Evolutionary conservation across 306 rosid genomes (phyloP).

Genomic region (Corylus americana): DNA sequence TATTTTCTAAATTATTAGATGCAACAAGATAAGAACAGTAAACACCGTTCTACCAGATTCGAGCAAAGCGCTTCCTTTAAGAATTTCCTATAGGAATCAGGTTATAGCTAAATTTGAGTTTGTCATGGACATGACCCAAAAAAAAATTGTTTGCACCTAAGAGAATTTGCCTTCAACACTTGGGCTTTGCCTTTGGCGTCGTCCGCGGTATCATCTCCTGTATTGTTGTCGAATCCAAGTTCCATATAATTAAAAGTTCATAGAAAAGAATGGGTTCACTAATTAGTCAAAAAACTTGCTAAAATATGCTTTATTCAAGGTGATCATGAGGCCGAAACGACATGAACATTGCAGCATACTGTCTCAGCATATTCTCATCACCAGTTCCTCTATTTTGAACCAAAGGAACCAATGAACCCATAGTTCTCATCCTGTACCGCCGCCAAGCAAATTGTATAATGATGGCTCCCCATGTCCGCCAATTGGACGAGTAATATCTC

Average conservation of each 20-base stretch:
- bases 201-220: too few relatives aligned
- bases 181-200: too few relatives aligned
- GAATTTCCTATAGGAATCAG: too few relatives aligned
- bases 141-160: too few relatives aligned
- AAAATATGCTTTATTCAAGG: constrained; percentile 16
- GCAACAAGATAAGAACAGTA: too few relatives aligned
- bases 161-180: too few relatives aligned
- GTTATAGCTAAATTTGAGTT: too few relatives aligned
- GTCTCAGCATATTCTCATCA: constrained; percentile 17
- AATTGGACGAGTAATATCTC: constrained; percentile 44
- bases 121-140: too few relatives aligned
- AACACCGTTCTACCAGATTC: too few relatives aligned
- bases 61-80: too few relatives aligned
- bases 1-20: too few relatives aligned
- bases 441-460: constrained; percentile 44
- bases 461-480: constrained; percentile 49
- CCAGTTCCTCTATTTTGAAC: constrained; percentile 4
- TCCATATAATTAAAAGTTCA: too few relatives aligned
- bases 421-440: constrained; percentile 14
- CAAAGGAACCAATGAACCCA: background rate
- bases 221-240: background rate
- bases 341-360: constrained; percentile 24
- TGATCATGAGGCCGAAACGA: constrained; percentile 42
- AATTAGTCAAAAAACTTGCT: background rate
- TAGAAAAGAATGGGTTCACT: background rate